These are phyloP conservation scores for Salvia rosmarinus DNA, from an alignment of 257 asterid species.

Conservation along the genomic window DNA sequence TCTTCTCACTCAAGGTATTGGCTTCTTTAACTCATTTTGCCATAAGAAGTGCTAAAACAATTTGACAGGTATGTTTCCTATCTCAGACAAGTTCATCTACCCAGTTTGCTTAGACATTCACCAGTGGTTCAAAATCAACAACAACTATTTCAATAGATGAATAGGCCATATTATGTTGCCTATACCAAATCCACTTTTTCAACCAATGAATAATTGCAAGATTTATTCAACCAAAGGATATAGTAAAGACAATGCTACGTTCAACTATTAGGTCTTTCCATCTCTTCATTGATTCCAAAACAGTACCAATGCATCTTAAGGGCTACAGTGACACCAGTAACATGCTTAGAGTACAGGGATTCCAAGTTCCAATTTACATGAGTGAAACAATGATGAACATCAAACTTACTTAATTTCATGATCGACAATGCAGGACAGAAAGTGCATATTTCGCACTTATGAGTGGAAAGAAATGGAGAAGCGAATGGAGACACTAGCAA, in stretches of 20 bases:
- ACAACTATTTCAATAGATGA: not conserved
- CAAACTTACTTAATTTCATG: not conserved
- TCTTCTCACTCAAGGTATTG: not conserved
- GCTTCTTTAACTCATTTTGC: not conserved
- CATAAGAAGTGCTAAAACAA: no score
- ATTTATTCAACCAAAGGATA: not conserved
- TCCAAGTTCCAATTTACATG: no score
- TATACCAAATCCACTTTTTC: slow-evolving; percentile 3
- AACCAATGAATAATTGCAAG: not conserved
- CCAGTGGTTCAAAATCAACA: not conserved
- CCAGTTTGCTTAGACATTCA: not conserved
- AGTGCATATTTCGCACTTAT: no score
- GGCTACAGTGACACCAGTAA: no score
- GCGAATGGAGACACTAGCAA: not conserved
- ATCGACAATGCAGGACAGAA: not conserved
- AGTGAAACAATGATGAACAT: not conserved
- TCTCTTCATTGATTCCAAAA: slow-evolving; percentile 5
- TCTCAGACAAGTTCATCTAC: not conserved
- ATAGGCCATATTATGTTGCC: not conserved
- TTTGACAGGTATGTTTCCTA: not conserved
- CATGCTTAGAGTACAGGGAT: no score
- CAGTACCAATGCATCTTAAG: no score
- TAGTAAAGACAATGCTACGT: not conserved
- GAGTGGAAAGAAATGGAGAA: not conserved
- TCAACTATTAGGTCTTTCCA: slow-evolving; percentile 1